Evolutionary conservation across 1,284 basidiomycete species (phyloP).

Genomic region (Ganoderma multipileum): DNA sequence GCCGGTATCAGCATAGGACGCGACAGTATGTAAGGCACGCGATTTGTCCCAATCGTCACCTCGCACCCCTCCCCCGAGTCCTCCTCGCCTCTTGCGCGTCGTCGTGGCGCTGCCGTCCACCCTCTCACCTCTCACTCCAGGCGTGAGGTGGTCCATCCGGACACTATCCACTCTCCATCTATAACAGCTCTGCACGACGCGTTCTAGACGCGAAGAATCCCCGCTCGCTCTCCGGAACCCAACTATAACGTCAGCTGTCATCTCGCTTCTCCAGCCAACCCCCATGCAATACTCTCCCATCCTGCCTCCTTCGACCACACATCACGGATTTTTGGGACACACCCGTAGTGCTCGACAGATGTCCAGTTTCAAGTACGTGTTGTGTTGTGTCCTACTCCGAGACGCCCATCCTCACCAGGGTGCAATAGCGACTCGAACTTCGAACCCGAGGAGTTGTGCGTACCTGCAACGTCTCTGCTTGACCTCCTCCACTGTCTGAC

Average conservation of each 20-base stretch:
- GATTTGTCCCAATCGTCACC: slow-evolving; percentile 6
- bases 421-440: slow-evolving; percentile 1
- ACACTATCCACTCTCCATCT: background rate
- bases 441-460: slow-evolving; percentile 10
- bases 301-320: slow-evolving; percentile 1
- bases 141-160: background rate
- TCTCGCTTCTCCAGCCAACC: background rate
- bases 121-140: background rate
- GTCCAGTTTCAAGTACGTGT: slow-evolving; percentile 11
- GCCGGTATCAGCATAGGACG: slow-evolving; percentile 6
- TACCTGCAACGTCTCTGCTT: background rate
- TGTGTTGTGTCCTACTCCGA: background rate
- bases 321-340: slow-evolving; percentile 9
- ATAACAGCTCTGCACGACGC: slow-evolving; percentile 1
- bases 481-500: background rate
- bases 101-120: background rate
- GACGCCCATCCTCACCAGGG: background rate
- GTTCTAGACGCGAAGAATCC: background rate
- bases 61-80: background rate
- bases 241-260: slow-evolving; percentile 4
- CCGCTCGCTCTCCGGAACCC: slow-evolving; percentile 6
- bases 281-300: slow-evolving; percentile 2
- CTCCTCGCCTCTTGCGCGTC: background rate
- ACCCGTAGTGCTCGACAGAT: background rate
- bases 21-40: slow-evolving; percentile 15